These are phyloP conservation scores for Rostrohypoxylon terebratum DNA, from an alignment of 495 filamentous ascomycete species.

Conservation along the genomic window DNA sequence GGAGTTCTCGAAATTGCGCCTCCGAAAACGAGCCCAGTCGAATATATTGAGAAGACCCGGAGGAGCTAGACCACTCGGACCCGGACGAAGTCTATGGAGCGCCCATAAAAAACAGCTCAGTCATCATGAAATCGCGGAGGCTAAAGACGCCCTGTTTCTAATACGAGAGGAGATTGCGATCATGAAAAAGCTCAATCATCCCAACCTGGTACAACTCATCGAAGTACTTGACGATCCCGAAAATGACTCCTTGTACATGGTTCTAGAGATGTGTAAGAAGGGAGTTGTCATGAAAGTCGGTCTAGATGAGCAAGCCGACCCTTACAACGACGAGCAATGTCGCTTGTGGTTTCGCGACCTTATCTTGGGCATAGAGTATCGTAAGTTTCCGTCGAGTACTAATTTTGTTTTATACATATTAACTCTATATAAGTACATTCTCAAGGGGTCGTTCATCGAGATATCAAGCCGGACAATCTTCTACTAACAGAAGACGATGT, in stretches of 20 bases:
- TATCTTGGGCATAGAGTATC: constrained; percentile 94
- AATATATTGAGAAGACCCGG: constrained; percentile 76
- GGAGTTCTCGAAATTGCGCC: constrained; percentile 93
- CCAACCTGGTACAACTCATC: constrained; percentile 89
- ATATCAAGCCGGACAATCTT: constrained; percentile 98
- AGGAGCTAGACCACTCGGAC: constrained; percentile 43
- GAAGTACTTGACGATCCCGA: constrained; percentile 96
- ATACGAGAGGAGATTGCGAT: constrained; percentile 98
- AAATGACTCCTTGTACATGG: constrained; percentile 97
- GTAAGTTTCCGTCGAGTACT: constrained; percentile 58
- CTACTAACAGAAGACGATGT: constrained; percentile 90
- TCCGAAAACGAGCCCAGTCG: constrained; percentile 94
- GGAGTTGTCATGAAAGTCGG: constrained; percentile 98
- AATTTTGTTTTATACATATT: constrained; percentile 7
- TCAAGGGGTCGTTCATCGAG: constrained; percentile 94
- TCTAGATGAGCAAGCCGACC: constrained; percentile 82
- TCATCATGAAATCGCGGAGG: constrained; percentile 64
- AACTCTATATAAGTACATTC: constrained; percentile 72
- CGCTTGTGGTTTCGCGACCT: constrained; percentile 95
- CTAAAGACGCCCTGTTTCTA: constrained; percentile 83
- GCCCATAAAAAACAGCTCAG: constrained; percentile 47
- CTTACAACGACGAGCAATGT: constrained; percentile 86
- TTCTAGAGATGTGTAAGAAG: constrained; percentile 98
- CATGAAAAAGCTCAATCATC: constrained; percentile 98
- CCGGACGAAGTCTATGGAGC: constrained; percentile 51